phyloP scores from a whole-genome alignment of 345 rosid genomes.

The Arabidopsis suecica region DNA sequence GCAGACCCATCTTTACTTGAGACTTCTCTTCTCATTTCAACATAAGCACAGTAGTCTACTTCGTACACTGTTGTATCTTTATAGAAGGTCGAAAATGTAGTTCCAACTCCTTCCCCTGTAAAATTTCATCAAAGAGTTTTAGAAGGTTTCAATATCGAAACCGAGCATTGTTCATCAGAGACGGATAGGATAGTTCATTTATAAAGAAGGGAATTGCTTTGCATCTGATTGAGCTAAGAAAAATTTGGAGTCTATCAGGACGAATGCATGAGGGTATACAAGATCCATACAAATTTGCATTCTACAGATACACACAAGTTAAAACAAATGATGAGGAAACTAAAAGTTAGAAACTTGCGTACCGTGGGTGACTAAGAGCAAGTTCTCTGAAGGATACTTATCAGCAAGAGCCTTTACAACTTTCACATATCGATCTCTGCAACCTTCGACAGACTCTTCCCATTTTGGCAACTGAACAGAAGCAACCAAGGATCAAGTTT shows the following conservation, averaged over 20 bases:
- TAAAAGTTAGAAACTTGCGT: constrained; percentile 30
- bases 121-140: constrained; percentile 2
- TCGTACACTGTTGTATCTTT: constrained; percentile 56
- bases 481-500: constrained; percentile 27
- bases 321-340: background rate
- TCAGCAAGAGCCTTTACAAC: constrained; percentile 66
- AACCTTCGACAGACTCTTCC: constrained; percentile 59
- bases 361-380: constrained; percentile 91
- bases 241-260: too few relatives aligned
- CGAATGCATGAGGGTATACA: background rate
- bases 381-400: constrained; percentile 77
- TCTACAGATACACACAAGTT: background rate
- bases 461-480: constrained; percentile 71
- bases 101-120: constrained; percentile 92
- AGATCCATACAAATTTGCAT: background rate
- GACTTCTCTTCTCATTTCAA: constrained; percentile 59
- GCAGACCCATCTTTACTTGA: constrained; percentile 35
- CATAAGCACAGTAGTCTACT: constrained; percentile 80
- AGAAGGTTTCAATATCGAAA: background rate
- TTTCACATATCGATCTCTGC: constrained; percentile 64
- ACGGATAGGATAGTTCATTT: background rate
- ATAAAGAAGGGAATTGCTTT: background rate
- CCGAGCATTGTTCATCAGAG: background rate
- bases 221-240: background rate
- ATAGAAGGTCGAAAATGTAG: constrained; percentile 63